These are phyloP conservation scores for Nannochloropsis granulata DNA, from an alignment of 108 stramenopile species.

Conservation along the genomic window DNA sequence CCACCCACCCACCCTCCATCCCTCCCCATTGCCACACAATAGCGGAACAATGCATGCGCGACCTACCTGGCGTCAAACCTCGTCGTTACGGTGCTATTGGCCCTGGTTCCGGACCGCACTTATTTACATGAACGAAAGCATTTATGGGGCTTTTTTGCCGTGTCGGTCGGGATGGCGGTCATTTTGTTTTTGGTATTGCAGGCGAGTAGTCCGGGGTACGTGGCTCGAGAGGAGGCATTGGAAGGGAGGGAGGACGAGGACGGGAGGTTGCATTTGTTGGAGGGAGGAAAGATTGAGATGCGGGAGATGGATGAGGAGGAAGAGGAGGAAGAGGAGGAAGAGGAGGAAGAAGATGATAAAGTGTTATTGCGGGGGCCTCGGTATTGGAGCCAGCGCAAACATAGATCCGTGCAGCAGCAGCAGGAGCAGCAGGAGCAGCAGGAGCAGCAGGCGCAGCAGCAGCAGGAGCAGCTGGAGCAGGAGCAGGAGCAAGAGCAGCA, in stretches of 20 bases:
- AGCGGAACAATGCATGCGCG: neutral
- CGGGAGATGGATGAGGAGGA: neutral
- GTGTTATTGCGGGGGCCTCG: neutral
- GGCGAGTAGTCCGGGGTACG: slow-evolving; percentile 32
- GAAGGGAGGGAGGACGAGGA: neutral
- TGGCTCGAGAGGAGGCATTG: neutral
- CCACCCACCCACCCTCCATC: neutral
- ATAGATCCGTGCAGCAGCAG: neutral
- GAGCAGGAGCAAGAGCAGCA: neutral
- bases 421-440: neutral
- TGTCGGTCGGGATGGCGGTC: neutral
- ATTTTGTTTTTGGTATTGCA: slow-evolving; percentile 17
- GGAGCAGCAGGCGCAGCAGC: neutral
- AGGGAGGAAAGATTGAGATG: neutral
- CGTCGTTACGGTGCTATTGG: neutral
- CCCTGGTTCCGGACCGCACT: neutral
- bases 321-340: neutral
- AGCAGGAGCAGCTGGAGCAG: too few relatives aligned
- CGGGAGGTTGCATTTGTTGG: neutral
- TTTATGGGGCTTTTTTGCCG: neutral
- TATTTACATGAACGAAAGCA: neutral
- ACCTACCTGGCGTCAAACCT: neutral
- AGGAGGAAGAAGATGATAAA: neutral
- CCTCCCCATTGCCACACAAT: neutral
- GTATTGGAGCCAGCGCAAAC: neutral